Evolutionary conservation across 148 eudicot genomes (phyloP).

Genomic region (Amaranthus cruentus): DNA sequence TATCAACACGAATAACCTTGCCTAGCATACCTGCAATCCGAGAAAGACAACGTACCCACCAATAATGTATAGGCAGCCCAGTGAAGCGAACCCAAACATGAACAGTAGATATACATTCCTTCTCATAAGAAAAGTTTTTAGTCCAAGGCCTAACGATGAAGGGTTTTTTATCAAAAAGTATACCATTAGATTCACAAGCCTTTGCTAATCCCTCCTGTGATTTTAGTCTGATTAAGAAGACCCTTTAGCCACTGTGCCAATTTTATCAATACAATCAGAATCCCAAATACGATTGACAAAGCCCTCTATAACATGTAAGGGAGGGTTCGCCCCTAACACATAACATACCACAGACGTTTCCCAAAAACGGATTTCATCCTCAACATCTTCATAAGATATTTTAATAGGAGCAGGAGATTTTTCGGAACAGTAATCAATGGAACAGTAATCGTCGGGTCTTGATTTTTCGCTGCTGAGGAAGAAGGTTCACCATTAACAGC

Average conservation of each 20-base stretch:
- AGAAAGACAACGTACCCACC: not conserved
- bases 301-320: not conserved
- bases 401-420: too few species aligned
- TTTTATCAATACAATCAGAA: not conserved
- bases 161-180: not conserved
- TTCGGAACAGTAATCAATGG: too few species aligned
- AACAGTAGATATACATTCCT: not conserved
- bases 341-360: not conserved
- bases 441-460: too few species aligned
- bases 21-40: not conserved
- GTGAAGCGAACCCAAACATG: not conserved
- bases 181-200: not conserved
- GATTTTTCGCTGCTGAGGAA: too few species aligned
- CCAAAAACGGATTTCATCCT: not conserved
- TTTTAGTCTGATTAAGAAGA: not conserved
- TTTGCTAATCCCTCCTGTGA: not conserved
- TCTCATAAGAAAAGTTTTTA: not conserved
- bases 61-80: not conserved
- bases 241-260: not conserved
- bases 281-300: not conserved
- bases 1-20: too few species aligned
- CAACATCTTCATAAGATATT: not conserved
- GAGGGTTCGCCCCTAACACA: not conserved
- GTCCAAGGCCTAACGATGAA: not conserved
- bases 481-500: too few species aligned